Base-by-base conservation (phyloP, 192 early-diverging fungal species). In the Backusella psychrophila region DNA sequence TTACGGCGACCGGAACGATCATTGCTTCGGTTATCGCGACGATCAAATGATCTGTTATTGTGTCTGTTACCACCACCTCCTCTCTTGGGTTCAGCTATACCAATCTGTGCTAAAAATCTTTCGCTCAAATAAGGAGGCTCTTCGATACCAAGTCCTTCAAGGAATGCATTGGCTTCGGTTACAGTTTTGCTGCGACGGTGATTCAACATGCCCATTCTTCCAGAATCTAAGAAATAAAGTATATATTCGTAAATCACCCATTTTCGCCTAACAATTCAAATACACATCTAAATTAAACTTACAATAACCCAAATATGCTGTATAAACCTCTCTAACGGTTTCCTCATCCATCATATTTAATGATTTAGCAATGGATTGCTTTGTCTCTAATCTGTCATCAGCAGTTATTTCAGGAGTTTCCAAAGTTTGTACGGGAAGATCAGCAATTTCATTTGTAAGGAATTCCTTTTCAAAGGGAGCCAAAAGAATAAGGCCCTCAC, bases 401-500 rank as follows among this genome's bases (percentile, higher is more conserved):
- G 78, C 77, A 36, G 79, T 72, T 11, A 69, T 26, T 14, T 75
- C 82, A 65, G 83, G 80, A 35, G 80, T 68, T 42, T 87, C 82
- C 69, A 86, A 84, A n/a, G 83, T 66, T 23, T 80, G 77, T 36
- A 96, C 76, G 3, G 90, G 91, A 38, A 94, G 59, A 77, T 89
- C 86, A 19, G 78, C 73, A 65, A 94, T 73, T 38, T 85, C 49
- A 38, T 85, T 82, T 5, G 69, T 44, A 72, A 96, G 77, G 82
- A 97, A 98, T 2, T 75, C 66, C 74, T 90, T 85, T 79, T 99
- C 98, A 63, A 92, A 88, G 2, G 94, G 92, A 53, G 90, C 86
- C 23, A 98, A 78, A 52, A 99, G 41, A 26, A 97, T 82, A 11
- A 98, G 77, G 15, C 94, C 97, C 76, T 96, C 90, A 67, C 98